phyloP scores from a whole-genome alignment of 2,329 filamentous ascomycete genomes.

The Aspergillus pseudotamarii region DNA sequence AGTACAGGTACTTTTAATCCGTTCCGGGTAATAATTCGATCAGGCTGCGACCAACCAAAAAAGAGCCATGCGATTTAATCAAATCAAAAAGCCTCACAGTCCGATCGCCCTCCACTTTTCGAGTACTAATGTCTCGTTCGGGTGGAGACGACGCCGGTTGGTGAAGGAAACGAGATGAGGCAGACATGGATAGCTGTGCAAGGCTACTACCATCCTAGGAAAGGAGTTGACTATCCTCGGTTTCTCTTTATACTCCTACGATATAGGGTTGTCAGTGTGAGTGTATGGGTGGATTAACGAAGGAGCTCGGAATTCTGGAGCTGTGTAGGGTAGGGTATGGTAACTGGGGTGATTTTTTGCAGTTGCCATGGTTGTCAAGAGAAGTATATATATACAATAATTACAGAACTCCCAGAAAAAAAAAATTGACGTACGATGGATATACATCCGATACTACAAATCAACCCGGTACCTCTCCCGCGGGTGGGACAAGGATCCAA shows the following conservation, averaged over 20 bases:
- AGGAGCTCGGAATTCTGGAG: neutral
- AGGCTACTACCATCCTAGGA: neutral
- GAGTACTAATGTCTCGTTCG: slow-evolving; percentile 7
- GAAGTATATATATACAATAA: neutral
- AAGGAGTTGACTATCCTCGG: neutral
- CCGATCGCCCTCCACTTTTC: slow-evolving; percentile 15
- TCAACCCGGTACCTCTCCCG: neutral
- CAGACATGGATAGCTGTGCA: neutral
- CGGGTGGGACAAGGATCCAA: neutral
- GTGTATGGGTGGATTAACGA: neutral
- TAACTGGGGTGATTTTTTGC: neutral
- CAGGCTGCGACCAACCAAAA: slow-evolving; percentile 1
- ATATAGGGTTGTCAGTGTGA: neutral
- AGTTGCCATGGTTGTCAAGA: neutral
- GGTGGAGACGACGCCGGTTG: slow-evolving; percentile 2
- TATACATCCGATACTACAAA: neutral
- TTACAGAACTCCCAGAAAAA: neutral
- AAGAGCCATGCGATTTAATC: slow-evolving; percentile 7
- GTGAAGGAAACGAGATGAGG: neutral
- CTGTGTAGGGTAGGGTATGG: neutral
- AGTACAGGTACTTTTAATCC: slow-evolving; percentile 17
- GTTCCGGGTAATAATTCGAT: slow-evolving; percentile 8
- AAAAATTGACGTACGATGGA: neutral
- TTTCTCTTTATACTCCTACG: neutral
- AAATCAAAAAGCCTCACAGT: slow-evolving; percentile 15